Base-by-base conservation (phyloP, 495 filamentous ascomycete genomes). In the Neurospora cerealis region DNA sequence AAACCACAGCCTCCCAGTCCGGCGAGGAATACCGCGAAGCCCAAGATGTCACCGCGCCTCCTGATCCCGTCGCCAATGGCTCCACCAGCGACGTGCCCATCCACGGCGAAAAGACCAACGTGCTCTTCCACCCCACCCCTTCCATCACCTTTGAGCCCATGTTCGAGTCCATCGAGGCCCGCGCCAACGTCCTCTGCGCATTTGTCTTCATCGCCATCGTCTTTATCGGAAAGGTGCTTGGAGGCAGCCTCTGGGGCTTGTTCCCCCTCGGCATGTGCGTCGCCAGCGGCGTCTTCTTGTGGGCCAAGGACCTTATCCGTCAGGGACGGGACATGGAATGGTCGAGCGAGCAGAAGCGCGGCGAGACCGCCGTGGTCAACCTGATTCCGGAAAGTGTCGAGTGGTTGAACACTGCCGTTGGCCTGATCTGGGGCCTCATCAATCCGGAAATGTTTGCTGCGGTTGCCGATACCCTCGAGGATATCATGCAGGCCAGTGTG, bases 401-500 rank as follows among this genome's bases (percentile, higher is more conserved):
- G 83, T 98, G 95, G 95, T 90, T 98, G 89, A 98, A 98, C 79
- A 93, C 90, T 0, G 87, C 96, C 44, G 79, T 98, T 17, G 87
- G 87, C 0, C 86, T 97, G 69, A 84, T 95, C 15, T 98, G 95
- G 95, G 93, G 93, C 3, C 83, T 97, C 2, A 88, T 97, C 72
- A 94, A 98, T 76, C 95, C 95, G 0, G 95, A 97, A 2, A 97
- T 98, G 94, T 92, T 98, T 77, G 85, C 87, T 10, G 88, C 89
- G 1, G 83, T 87, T 32, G 86, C 86, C 4, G 85, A 87, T 21
- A 87, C 84, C 6, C 78, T 86, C 15, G 84, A 87, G 81, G 95
- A 98, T 79, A 92, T 98, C 69, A 98, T 98, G 95, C 93, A 97
- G 83, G 95, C 94, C 32, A 96, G 93, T 10, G 91, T 96, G 0